phyloP scores from a whole-genome alignment of 208 protist species.

The Trypanosoma caninum region DNA sequence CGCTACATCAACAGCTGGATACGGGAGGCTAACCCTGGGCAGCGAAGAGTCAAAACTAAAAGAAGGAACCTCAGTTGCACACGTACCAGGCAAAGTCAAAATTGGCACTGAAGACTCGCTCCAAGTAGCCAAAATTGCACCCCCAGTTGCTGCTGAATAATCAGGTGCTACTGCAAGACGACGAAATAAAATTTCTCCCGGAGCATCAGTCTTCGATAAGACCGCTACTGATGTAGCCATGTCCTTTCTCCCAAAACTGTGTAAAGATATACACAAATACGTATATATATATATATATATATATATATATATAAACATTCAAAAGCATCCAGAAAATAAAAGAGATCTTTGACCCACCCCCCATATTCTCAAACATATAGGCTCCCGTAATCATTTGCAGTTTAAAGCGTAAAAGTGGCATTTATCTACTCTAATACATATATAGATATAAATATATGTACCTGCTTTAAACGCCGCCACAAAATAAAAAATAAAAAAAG shows the following conservation, averaged over 20 bases:
- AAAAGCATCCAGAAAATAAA: too few species aligned
- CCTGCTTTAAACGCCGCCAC: not conserved
- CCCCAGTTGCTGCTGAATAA: conserved; percentile 17
- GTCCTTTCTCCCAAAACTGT: not conserved
- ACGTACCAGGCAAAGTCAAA: not conserved
- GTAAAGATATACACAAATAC: not conserved
- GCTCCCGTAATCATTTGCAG: too few species aligned
- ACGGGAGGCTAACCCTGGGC: conserved; percentile 53
- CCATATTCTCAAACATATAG: too few species aligned
- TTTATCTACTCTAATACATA: too few species aligned
- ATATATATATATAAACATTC: too few species aligned
- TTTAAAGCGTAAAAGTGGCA: too few species aligned
- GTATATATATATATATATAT: too few species aligned
- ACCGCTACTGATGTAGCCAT: conserved; percentile 1
- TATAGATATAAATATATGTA: not conserved
- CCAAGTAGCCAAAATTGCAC: conserved; percentile 43
- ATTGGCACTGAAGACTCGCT: conserved; percentile 21
- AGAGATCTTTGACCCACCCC: too few species aligned
- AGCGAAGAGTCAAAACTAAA: conserved; percentile 5
- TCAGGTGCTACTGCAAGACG: conserved; percentile 61
- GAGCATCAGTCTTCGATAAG: conserved; percentile 1
- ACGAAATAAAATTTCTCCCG: conserved; percentile 32
- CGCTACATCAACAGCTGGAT: conserved; percentile 57
- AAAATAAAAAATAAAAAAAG: not conserved
- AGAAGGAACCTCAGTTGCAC: not conserved